phyloP scores from a whole-genome alignment of 148 eudicot genomes.

The Silene conica region DNA sequence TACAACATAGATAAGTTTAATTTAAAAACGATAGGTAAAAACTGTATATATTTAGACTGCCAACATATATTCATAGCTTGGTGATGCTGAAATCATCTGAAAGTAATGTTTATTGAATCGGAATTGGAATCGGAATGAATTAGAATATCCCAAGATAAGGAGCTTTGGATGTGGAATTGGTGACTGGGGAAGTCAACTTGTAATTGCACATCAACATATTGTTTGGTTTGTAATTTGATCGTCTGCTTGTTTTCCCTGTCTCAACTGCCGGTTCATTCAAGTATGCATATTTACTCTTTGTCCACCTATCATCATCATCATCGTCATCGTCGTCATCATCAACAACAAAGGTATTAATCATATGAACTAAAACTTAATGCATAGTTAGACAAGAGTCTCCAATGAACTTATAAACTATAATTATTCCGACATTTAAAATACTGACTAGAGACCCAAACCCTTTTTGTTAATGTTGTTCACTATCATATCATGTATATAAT shows the following conservation, averaged over 20 bases:
- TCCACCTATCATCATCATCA: conserved; percentile 53
- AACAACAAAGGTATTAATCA: neutral
- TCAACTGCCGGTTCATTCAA: conserved; percentile 61
- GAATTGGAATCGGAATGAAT: neutral
- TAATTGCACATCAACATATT: conserved; percentile 34
- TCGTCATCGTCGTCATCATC: conserved; percentile 17
- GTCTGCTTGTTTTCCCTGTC: conserved; percentile 21
- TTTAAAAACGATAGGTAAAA: neutral
- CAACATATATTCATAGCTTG: neutral
- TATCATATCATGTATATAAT: no score
- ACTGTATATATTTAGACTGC: neutral
- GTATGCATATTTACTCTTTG: conserved; percentile 74
- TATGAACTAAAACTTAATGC: no score
- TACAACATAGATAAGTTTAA: neutral
- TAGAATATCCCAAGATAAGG: conserved; percentile 23
- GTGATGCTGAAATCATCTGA: neutral
- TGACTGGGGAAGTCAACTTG: conserved; percentile 4
- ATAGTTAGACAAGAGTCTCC: no score
- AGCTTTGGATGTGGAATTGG: neutral
- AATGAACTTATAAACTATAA: no score
- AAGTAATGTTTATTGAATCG: neutral
- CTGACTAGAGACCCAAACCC: no score
- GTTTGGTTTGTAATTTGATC: conserved; percentile 39
- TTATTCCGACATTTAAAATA: no score
- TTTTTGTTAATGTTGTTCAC: no score